Evolutionary conservation across 352 stramenopile species (phyloP), one percentile per base, ranked within the genome.

Genomic region (Phytophthora citricola): DNA sequence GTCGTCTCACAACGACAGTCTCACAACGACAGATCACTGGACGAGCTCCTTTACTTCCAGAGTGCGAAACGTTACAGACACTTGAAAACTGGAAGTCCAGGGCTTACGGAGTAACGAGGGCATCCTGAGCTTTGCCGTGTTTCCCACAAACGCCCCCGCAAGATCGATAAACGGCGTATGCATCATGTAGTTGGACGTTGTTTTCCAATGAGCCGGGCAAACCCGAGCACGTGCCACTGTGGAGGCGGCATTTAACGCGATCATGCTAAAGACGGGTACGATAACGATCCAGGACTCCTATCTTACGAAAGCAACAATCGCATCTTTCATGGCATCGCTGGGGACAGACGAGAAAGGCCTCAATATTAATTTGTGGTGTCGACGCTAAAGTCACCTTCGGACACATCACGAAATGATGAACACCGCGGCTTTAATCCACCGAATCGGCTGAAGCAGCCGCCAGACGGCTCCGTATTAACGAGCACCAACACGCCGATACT

Each of bases 121-220:
- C 29, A 64, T 63, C 61, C 1, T 47, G n/a, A 12, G 54, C 43
- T 61, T 38, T 63, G 55, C 36, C 31, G 2, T 20, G 12, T 22
- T 62, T 68, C 59, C 51, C 59, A 63, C 26, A 53, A 36, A 36
- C 61, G n/a, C 15, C 61, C 17, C 29, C n/a, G 38, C 20, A 69
- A 58, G 53, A 69, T 69, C 32, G 26, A 4, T 58, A 63, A 40
- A 6, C 40, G 48, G 44, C 49, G 8, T 63, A 20, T 20, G 1
- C 17, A 20, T 20, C 17, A 20, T 20, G 17, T 20, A 20, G 17
- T 20, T 20, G 17, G 17, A 20, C 34, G 26, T 17, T 26, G 29
- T 44, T 53, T 52, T 24, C 8, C 38, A 31, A 47, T 63, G 60
- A 68, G 60, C 52, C 59, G 60, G 60, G 60, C 51, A 61, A 67